Evolutionary conservation across 768 basidiomycete genomes (phyloP), one percentile per base, ranked within the genome.

Genomic region (Astraeus odoratus): DNA sequence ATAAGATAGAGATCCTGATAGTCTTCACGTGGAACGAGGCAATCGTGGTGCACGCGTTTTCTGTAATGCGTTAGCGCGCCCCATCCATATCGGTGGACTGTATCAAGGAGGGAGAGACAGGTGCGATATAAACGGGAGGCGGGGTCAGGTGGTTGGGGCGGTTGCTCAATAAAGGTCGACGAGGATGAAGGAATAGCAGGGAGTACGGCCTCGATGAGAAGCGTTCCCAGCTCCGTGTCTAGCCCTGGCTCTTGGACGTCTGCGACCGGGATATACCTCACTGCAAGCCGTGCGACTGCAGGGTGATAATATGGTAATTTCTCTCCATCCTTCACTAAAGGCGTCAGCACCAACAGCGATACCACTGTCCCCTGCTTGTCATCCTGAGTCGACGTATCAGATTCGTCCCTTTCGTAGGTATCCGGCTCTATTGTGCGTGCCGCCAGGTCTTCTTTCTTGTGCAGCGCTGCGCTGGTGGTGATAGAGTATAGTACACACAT

Each of bases 1-100:
- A 80, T 55, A 20, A 93, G 77, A 54, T 97, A 98, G 8, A 94
- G 63, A 61, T 98, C 95, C 54, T 97, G 95, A 56, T 94, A 97
- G 1, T 63, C 55, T 45, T 91, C 87, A 15, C 86, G 70, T 0
- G 79, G 73, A 4, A 95, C 75, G 19, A 97, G 51, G 24, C 77
- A 72, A 61, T 98, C 95, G 56, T 97, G 95, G 2, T 70, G 53
- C 3, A 93, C 83, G 2, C 94, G 79, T 59, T 97, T 97, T 64
- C 80, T 76, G 68, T 95, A 97, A 44, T 85, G 78, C 2, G 79
- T 83, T 57, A 85, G 59, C 3, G 77, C 75, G 3, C 94, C 93
- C 79, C 82, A 88, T n/a, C 86, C 83, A 54, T 95, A 88, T n/a
- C 88, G 78, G 59, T 88, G 84, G 15, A 93, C 58, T 1, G 86